These are phyloP conservation scores for Dictyostelium citrinum DNA, from an alignment of 78 protist genomes.

Conservation along the genomic window DNA sequence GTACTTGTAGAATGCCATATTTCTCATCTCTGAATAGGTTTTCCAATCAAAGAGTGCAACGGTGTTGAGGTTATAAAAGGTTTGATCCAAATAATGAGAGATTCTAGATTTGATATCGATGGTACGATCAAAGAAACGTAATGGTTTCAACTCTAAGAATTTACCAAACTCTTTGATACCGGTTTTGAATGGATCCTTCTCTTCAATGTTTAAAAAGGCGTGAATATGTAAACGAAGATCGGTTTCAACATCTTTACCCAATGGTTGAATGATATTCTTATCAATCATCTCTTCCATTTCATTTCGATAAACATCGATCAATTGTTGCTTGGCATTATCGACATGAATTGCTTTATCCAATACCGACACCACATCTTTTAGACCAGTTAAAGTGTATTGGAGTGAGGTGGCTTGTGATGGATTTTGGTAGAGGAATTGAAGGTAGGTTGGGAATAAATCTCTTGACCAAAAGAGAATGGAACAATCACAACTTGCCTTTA, in stretches of 20 bases:
- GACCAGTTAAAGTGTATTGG: conserved; percentile 79
- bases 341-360: conserved; percentile 25
- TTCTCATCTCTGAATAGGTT: conserved; percentile 95
- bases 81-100: conserved; percentile 86
- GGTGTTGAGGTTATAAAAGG: conserved; percentile 96
- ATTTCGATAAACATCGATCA: conserved; percentile 27
- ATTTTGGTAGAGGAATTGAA: conserved; percentile 63
- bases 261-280: conserved; percentile 85
- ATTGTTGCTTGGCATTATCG: not conserved
- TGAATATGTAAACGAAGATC: conserved; percentile 92
- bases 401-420: conserved; percentile 79
- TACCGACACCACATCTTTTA: conserved; percentile 65
- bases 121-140: conserved; percentile 63
- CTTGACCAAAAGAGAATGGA: conserved; percentile 87
- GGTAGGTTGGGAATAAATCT: conserved; percentile 82
- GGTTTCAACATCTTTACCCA: conserved; percentile 89
- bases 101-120: conserved; percentile 80
- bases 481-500: conserved; percentile 79
- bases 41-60: conserved; percentile 93
- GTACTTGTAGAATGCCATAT: conserved; percentile 91
- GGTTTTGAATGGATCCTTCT: conserved; percentile 75
- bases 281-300: conserved; percentile 54
- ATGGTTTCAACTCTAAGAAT: conserved; percentile 73
- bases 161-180: conserved; percentile 80
- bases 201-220: conserved; percentile 63